Evolutionary conservation across 2,329 filamentous ascomycete genomes (phyloP), one percentile per base, ranked within the genome.

Genomic region (Exophiala dermatitidis): DNA sequence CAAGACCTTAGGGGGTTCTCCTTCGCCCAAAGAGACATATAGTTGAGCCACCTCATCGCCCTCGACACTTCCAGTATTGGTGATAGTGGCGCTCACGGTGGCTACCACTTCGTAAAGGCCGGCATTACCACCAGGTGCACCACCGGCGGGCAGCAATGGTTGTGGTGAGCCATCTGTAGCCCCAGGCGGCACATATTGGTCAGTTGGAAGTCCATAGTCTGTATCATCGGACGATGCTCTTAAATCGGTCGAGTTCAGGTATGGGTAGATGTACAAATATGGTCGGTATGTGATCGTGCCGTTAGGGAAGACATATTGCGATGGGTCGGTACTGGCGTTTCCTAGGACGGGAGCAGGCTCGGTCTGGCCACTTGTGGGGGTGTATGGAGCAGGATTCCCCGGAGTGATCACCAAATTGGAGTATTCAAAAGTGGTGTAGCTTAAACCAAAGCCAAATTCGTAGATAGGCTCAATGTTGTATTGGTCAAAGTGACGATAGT

Each of bases 1-100:
- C 9, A 97, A 82, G 2, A 79, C 77, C 40, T 79, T 71, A 52
- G 73, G 73, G 5, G 82, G 77, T 65, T 96, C 86, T 36, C 84
- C 77, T 0, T 88, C 90, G 46, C 90, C 91, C 2, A 94, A 85
- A 31, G 79, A 83, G 50, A 97, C 64, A 69, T 97, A 91, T 53
- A 81, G 62, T 62, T 81, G 78, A 4, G 75, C 73, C 43, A 81
- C 76, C 58, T 80, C 78, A 28, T 76, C 72, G 34, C 76, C 78
- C 9, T 61, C 61, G 40, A 77, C 64, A 2, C 62, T 61, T 28
- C 78, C 78, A 1, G 73, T 77, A 65, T 80, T 81, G 26, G 69
- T 73, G 57, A 81, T 70, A 4, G 71, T 76, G 2, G 72, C 75
- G 4, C 68, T 70, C 36, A 80, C 71, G 28, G 69, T 68, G 58